These are phyloP conservation scores for Pyricularia pennisetigena DNA, from an alignment of 2,329 filamentous ascomycete species.

Conservation along the genomic window DNA sequence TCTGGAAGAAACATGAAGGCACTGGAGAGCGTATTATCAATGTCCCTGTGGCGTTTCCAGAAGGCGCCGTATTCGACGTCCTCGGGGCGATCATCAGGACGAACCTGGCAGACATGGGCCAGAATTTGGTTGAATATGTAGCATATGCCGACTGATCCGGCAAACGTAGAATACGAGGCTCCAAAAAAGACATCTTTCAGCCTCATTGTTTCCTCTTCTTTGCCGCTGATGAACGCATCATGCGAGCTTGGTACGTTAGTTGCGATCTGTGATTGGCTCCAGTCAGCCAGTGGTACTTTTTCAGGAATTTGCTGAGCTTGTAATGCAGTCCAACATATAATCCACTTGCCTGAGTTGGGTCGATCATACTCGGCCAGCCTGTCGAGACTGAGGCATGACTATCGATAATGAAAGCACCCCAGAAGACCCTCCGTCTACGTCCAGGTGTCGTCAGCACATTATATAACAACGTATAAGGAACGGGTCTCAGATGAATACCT, in stretches of 20 bases:
- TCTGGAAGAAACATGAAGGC: constrained; percentile 72
- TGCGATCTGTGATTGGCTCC: constrained; percentile 39
- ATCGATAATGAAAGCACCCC: constrained; percentile 75
- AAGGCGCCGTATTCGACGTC: constrained; percentile 68
- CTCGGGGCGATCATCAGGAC: constrained; percentile 59
- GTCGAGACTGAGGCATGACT: constrained; percentile 81
- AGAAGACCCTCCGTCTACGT: constrained; percentile 60
- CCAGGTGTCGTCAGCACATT: not conserved
- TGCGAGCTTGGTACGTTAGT: constrained; percentile 77
- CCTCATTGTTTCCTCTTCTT: constrained; percentile 50
- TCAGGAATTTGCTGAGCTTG: not conserved
- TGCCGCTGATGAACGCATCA: constrained; percentile 60
- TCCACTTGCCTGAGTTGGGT: constrained; percentile 52
- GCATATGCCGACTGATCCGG: constrained; percentile 62
- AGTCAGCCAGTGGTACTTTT: constrained; percentile 8
- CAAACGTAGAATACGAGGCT: constrained; percentile 58
- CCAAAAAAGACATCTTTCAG: constrained; percentile 52
- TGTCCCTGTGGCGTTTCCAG: constrained; percentile 74
- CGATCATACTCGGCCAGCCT: constrained; percentile 78
- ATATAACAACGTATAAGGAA: not conserved
- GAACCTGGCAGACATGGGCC: constrained; percentile 66
- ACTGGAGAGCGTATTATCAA: constrained; percentile 73
- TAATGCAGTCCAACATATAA: not conserved
- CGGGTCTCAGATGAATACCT: constrained; percentile 24
- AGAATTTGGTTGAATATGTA: constrained; percentile 75